Conservation (phyloP, 2,329 filamentous ascomycete genomes). For the Aphanoascus verrucosus region DNA sequence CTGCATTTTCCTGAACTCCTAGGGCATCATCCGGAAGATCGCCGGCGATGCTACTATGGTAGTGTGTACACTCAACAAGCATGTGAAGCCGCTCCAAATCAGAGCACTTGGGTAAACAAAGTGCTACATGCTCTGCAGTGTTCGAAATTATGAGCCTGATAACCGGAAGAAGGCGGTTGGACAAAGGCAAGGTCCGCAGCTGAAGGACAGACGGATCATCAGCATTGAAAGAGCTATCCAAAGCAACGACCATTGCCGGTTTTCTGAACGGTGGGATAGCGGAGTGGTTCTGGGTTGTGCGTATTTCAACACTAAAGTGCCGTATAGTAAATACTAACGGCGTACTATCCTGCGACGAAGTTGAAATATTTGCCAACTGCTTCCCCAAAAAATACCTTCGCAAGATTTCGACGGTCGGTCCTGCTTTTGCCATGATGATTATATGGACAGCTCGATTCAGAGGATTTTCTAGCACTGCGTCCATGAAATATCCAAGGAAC, state of each 20-base stretch:
- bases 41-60: slow-evolving; percentile 28
- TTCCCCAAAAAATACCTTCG: slow-evolving; percentile 36
- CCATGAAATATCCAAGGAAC: slow-evolving; percentile 35
- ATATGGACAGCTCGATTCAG: slow-evolving; percentile 29
- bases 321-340: slow-evolving; percentile 27
- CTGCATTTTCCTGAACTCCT: slow-evolving; percentile 31
- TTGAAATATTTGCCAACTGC: slow-evolving; percentile 17
- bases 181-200: slow-evolving; percentile 16
- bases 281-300: slow-evolving; percentile 23
- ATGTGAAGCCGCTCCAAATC: slow-evolving; percentile 27
- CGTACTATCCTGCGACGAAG: background rate
- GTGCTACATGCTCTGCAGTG: slow-evolving; percentile 37
- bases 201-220: slow-evolving; percentile 22
- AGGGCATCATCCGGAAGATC: slow-evolving; percentile 35
- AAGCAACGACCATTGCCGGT: slow-evolving; percentile 34
- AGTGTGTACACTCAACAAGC: slow-evolving; percentile 27
- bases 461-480: slow-evolving; percentile 23
- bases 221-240: slow-evolving; percentile 36
- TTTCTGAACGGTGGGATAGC: slow-evolving; percentile 26
- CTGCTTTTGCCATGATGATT: slow-evolving; percentile 30
- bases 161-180: slow-evolving; percentile 32
- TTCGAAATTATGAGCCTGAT: slow-evolving; percentile 38
- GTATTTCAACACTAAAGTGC: slow-evolving; percentile 29
- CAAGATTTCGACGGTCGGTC: slow-evolving; percentile 30
- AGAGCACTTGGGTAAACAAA: slow-evolving; percentile 32